Evolutionary conservation across 73 alveolate genomes (phyloP).

Genomic region (Uronychia setigera): DNA sequence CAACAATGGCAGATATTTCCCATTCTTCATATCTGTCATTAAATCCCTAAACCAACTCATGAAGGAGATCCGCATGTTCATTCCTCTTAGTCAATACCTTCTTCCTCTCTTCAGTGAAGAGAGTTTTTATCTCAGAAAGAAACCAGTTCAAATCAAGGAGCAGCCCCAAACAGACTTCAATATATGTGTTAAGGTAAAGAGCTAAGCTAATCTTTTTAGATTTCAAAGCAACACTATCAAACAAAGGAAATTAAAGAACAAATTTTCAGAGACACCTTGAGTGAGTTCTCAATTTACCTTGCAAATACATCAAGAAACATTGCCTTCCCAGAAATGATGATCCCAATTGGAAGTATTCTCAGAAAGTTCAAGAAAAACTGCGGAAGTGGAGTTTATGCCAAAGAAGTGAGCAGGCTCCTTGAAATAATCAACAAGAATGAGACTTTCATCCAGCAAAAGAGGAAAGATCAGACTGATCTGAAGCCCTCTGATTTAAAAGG

Average conservation of each 20-base stretch:
- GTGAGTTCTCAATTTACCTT: slow-evolving; percentile 29
- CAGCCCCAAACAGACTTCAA: background rate
- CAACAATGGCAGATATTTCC: slow-evolving; percentile 34
- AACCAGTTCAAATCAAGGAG: slow-evolving; percentile 27
- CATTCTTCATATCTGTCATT: slow-evolving; percentile 27
- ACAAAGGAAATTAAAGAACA: slow-evolving; percentile 32
- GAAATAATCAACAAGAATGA: slow-evolving; percentile 37
- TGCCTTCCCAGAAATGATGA: slow-evolving; percentile 45
- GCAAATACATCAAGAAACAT: slow-evolving; percentile 15
- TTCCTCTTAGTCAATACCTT: slow-evolving; percentile 41
- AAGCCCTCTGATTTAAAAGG: background rate
- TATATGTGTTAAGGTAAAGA: background rate
- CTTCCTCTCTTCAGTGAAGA: slow-evolving; percentile 28
- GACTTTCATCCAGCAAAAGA: slow-evolving; percentile 12
- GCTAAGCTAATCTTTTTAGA: slow-evolving; percentile 34
- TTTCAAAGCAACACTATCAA: slow-evolving; percentile 26
- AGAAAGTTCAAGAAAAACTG: slow-evolving; percentile 46
- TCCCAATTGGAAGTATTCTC: slow-evolving; percentile 31
- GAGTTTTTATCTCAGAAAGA: slow-evolving; percentile 8
- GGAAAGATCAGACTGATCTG: background rate
- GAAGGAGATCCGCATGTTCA: slow-evolving; percentile 29
- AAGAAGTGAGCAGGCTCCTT: slow-evolving; percentile 28
- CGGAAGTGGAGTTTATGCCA: slow-evolving; percentile 17
- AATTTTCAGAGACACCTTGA: slow-evolving; percentile 27
- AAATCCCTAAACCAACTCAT: slow-evolving; percentile 15